Evolutionary conservation across 345 rosid species (phyloP).

Genomic region (Pistacia vera): DNA sequence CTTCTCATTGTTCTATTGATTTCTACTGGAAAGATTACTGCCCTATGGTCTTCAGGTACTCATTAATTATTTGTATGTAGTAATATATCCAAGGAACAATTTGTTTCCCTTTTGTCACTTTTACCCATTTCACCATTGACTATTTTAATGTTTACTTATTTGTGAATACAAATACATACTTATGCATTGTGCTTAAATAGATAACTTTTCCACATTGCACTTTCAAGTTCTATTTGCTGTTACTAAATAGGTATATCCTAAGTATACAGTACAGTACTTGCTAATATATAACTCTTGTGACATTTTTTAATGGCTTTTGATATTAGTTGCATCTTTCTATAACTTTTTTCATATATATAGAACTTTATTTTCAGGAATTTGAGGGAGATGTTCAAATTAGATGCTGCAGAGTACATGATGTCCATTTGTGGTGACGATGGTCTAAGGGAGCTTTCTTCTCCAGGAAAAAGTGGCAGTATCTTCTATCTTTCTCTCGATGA

Average conservation of each 20-base stretch:
- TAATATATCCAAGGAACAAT: not conserved
- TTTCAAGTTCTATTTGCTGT: slow-evolving; percentile 1
- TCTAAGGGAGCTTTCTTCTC: slow-evolving; percentile 75
- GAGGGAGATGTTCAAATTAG: slow-evolving; percentile 95
- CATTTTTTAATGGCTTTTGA: not conserved
- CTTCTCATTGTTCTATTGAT: slow-evolving; percentile 81
- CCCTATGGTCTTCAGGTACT: slow-evolving; percentile 98
- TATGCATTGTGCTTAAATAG: not conserved
- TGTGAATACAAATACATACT: not conserved
- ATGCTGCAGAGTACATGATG: slow-evolving; percentile 99
- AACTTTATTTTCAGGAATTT: slow-evolving; percentile 62
- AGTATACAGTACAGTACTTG: not conserved
- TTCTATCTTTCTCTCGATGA: slow-evolving; percentile 89
- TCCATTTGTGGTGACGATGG: slow-evolving; percentile 98
- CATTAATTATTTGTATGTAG: not conserved
- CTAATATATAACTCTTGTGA: not conserved
- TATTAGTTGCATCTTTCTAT: not conserved
- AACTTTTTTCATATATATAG: slow-evolving; percentile 5
- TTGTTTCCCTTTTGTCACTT: not conserved
- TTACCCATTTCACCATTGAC: not conserved
- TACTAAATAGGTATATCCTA: not conserved
- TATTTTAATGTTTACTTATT: not conserved
- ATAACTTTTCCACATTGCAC: too few species aligned
- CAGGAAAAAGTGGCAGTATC: slow-evolving; percentile 98
- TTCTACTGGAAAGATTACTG: slow-evolving; percentile 97